Base-by-base conservation (phyloP, 345 rosid species). In the Brassica incana region DNA sequence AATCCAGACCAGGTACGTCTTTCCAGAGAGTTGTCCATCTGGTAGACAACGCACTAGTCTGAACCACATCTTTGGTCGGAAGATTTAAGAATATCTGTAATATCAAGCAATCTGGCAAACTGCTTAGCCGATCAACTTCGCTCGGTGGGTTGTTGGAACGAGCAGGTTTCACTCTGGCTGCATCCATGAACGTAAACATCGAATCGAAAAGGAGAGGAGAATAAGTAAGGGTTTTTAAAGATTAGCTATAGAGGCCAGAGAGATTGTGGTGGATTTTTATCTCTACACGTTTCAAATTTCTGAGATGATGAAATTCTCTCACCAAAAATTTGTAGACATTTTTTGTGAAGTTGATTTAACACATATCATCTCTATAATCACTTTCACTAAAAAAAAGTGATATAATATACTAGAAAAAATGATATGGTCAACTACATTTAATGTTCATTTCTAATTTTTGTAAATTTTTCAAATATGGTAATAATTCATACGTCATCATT, bases 1-100 rank as follows among this genome's bases (percentile, higher is more conserved):
- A 12, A 14, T 77, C 48, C 52, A 77, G 71, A 11, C 36, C 56
- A 18, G 80, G 69, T 45, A 69, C 54, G 1, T 12, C 0, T 48
- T 9, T 61, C 75, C 75, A 77, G 2, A 77, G 25, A 12, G 63
- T 30, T 62, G n/a, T 62, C 80, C 80, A 77, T 45, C 69, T 69
- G 5, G 4, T 77, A 2, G 80, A 60, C 29, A 77, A 62, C 3
- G 14, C 7, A 45, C 80, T 60, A 27, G 29, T 60, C 63, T 32
- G 69, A 29, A 77, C 69, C 30, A 69, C 75, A 10, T 61, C 61
- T 6, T 69, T 77, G 5, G 74, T 69, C 4, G 75, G 27, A 16
- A 69, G 69, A 6, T 43, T 38, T 48, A 61, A 43, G 15, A 77
- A 63, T 1, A 69, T 12, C n/a, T 77, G 11, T 35, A 8, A 61